Percentiles rank a stretch among this genome's conserved stretches.
phyloP scores from a whole-genome alignment of 2,329 filamentous ascomycete species.

The Dactylella cylindrospora region DNA sequence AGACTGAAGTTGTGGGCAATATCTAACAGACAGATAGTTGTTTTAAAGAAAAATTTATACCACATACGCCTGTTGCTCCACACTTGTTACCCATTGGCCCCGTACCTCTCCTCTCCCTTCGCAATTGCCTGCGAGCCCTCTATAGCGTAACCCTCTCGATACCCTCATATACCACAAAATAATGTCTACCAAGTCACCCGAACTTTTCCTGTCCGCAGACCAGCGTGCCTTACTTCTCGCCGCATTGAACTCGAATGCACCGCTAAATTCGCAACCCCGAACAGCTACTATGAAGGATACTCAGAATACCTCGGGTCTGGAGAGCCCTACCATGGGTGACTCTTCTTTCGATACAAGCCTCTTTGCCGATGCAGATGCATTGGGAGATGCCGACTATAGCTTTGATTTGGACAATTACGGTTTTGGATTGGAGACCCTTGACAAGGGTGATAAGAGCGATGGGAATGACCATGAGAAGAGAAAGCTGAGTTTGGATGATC shows the following conservation, averaged over 20 bases:
- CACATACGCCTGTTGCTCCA: neutral
- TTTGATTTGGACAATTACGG: slow-evolving; percentile 76
- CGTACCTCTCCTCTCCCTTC: neutral
- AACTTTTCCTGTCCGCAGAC: slow-evolving; percentile 71
- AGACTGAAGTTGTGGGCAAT: slow-evolving; percentile 11
- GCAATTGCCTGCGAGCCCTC: too few relatives aligned
- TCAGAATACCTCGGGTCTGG: slow-evolving; percentile 47
- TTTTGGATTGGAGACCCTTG: slow-evolving; percentile 64
- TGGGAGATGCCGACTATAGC: slow-evolving; percentile 71
- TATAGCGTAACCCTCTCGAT: slow-evolving; percentile 51
- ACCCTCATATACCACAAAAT: neutral
- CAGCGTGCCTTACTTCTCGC: slow-evolving; percentile 76
- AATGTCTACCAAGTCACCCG: slow-evolving; percentile 42
- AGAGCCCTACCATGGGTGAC: slow-evolving; percentile 49
- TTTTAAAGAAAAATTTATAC: neutral
- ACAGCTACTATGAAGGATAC: slow-evolving; percentile 38
- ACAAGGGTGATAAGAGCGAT: slow-evolving; percentile 66
- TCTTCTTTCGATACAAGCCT: slow-evolving; percentile 35
- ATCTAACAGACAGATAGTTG: slow-evolving; percentile 7
- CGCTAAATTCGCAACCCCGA: slow-evolving; percentile 53
- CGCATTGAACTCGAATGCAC: slow-evolving; percentile 69
- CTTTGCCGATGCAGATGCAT: slow-evolving; percentile 45
- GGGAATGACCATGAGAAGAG: slow-evolving; percentile 63
- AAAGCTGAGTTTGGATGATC: slow-evolving; percentile 53
- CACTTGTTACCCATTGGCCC: neutral